Evolutionary conservation across 2,329 filamentous ascomycete species (phyloP), one percentile per base, ranked within the genome.

Genomic region (Zasmidium angulare): DNA sequence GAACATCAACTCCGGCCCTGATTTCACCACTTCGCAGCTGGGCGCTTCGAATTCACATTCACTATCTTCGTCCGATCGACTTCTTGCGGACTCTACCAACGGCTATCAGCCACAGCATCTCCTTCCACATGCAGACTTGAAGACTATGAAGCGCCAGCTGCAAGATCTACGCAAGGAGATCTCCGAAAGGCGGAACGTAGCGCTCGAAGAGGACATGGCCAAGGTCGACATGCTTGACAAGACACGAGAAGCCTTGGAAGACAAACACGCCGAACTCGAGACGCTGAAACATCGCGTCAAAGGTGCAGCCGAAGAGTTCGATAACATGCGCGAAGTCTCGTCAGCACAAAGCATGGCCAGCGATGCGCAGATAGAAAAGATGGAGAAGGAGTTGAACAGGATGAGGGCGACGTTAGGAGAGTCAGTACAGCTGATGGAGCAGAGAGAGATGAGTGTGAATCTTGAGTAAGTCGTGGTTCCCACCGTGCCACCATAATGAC

Each of bases 371-470:
- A 96, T 99, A 69, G 95, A 99, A 77, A 95, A 95, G 80, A 96
- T 97, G 89, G 95, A 99, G 78, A 97, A 96, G 76, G 93, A 99
- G 74, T 80, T 99, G n/a, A 89, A 90, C 50, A 91, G 92, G 74
- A 96, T 98, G 91, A 85, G 93, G 46, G 85, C 89, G 1, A 89
- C 88, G 11, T 80, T 97, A 26, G 88, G 86, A 2, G 93, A 97
- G 74, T 92, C 88, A 31, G 89, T 97, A 55, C 91, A 97, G 76
- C 77, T 96, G 50, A 89, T 97, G 84, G 92, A 97, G 74, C 93
- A 97, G 76, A 84, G 91, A 56, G 93, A 98, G 79, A 96, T 98
- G 85, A 96, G 93, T 69, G 95, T 91, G 12, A 96, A 93, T 61
- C 95, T 98, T 68, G 93, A 98, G 89, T 93, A 80, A 72, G 88